Conservation (phyloP, 257 asterid species). For the Salvia splendens region DNA sequence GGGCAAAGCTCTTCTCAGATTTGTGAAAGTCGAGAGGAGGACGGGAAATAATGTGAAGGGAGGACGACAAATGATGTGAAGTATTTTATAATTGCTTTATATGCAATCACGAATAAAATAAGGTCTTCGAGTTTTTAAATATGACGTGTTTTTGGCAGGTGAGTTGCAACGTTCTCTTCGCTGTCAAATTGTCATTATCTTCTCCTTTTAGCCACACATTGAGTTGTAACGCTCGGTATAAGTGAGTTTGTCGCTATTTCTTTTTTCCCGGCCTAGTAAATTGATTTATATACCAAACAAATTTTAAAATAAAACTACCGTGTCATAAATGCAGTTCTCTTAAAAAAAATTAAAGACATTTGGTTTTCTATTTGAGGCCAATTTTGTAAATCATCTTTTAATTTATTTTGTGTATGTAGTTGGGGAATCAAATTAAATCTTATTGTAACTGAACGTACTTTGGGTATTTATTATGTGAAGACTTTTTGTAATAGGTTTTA, state of each 20-base stretch:
- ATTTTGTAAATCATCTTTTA: neutral
- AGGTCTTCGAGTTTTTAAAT: neutral
- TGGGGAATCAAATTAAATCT: neutral
- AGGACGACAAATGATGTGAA: neutral
- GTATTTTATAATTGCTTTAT: neutral
- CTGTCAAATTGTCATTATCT: neutral
- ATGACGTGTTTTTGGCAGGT: neutral
- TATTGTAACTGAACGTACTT: neutral
- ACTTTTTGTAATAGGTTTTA: neutral
- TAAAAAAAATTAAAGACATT: neutral
- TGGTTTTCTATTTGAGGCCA: neutral
- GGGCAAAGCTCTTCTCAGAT: neutral
- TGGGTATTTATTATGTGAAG: neutral
- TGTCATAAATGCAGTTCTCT: neutral
- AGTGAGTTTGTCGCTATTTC: neutral
- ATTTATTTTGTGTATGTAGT: neutral
- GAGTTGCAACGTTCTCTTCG: neutral
- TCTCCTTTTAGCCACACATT: neutral
- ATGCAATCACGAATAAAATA: neutral
- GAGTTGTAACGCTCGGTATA: neutral
- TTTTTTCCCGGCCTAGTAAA: neutral
- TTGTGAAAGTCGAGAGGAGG: slow-evolving; percentile 16
- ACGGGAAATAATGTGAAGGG: neutral
- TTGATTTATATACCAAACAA: neutral
- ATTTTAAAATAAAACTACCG: neutral